Conservation (phyloP, 495 filamentous ascomycete species). For the Copromyces sp. region DNA sequence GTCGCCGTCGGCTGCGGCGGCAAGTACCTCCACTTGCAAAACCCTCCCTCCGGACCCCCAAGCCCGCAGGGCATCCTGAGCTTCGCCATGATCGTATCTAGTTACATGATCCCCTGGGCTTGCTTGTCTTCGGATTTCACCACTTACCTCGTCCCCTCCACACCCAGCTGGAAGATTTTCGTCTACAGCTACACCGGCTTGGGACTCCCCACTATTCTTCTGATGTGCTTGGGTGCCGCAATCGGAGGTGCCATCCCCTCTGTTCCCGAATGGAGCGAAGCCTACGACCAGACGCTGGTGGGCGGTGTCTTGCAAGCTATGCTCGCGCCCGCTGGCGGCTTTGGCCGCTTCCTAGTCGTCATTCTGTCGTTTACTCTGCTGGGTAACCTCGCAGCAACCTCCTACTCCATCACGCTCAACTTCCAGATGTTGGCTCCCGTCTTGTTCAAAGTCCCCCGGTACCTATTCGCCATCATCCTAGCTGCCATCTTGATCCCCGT, state of each 20-base stretch:
- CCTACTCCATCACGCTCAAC: conserved; percentile 45
- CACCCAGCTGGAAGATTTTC: conserved; percentile 36
- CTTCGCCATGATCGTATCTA: conserved; percentile 35
- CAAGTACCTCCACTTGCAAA: conserved; percentile 22
- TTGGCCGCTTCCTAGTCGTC: conserved; percentile 47
- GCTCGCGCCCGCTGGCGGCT: conserved; percentile 39
- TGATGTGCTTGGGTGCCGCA: conserved; percentile 47
- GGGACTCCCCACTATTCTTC: conserved; percentile 34
- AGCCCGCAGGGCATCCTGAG: conserved; percentile 22
- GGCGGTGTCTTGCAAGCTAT: conserved; percentile 48
- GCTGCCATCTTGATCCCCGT: conserved; percentile 44
- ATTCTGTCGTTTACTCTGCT: conserved; percentile 42
- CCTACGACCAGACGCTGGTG: conserved; percentile 35
- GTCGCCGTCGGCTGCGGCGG: conserved; percentile 23
- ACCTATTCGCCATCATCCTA: conserved; percentile 40
- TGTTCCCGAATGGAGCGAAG: conserved; percentile 34
- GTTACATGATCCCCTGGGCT: conserved; percentile 38
- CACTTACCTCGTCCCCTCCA: conserved; percentile 37
- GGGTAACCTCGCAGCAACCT: conserved; percentile 40
- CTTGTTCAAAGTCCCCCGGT: conserved; percentile 39
- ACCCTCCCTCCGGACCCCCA: conserved; percentile 14
- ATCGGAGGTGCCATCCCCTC: conserved; percentile 36
- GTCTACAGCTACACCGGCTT: conserved; percentile 38
- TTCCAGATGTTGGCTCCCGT: conserved; percentile 44
- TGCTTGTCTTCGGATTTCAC: conserved; percentile 39